These are phyloP conservation scores for Ceraceosorus bombacis DNA, from an alignment of 1,284 basidiomycete species.

Conservation along the genomic window DNA sequence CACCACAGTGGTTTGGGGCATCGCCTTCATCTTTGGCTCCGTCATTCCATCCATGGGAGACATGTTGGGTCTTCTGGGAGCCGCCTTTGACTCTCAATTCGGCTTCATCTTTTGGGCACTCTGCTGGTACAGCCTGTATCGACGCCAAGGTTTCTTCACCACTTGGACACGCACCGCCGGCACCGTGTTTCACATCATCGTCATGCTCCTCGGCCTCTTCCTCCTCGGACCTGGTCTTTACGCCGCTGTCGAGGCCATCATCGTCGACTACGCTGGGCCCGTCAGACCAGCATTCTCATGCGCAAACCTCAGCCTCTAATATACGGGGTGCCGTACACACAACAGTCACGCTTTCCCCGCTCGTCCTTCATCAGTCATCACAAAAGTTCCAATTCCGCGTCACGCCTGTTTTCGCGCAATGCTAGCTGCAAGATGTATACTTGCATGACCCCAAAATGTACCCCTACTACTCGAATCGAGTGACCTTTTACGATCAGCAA, in stretches of 20 bases:
- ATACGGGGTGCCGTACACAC: too few relatives aligned
- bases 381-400: too few relatives aligned
- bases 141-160: slow-evolving; percentile 26
- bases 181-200: slow-evolving; percentile 44
- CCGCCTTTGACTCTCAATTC: slow-evolving; percentile 28
- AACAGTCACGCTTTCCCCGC: too few relatives aligned
- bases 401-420: too few relatives aligned
- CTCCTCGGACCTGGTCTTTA: slow-evolving; percentile 52
- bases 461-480: too few relatives aligned
- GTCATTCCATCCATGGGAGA: slow-evolving; percentile 50
- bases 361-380: too few relatives aligned
- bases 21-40: slow-evolving; percentile 58
- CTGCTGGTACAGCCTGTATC: slow-evolving; percentile 49
- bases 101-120: slow-evolving; percentile 32
- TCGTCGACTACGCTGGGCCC: slow-evolving; percentile 40
- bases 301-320: slow-evolving; percentile 10
- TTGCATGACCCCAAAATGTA: too few relatives aligned
- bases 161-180: slow-evolving; percentile 20
- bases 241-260: slow-evolving; percentile 51
- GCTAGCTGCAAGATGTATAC: too few relatives aligned
- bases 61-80: slow-evolving; percentile 48
- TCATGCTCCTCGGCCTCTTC: slow-evolving; percentile 48
- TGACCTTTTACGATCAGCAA: too few relatives aligned
- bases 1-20: slow-evolving; percentile 55
- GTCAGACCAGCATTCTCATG: slow-evolving; percentile 11